These are phyloP conservation scores for Metschnikowia peoriensis DNA, from an alignment of 805 yeast species.

Conservation along the genomic window DNA sequence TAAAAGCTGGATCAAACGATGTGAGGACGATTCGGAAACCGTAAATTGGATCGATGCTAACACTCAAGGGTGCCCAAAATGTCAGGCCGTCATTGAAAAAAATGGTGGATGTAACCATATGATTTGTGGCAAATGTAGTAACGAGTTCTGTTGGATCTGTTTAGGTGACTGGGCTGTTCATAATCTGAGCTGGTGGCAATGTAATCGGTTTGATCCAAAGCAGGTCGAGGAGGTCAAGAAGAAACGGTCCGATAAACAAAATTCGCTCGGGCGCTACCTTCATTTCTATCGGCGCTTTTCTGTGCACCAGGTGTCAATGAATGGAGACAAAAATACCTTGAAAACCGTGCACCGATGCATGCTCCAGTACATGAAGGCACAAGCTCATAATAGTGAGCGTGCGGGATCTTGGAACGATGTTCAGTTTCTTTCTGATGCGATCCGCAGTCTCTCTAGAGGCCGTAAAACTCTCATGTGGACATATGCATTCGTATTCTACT, in stretches of 20 bases:
- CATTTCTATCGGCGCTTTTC: slow-evolving; percentile 74
- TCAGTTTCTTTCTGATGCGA: slow-evolving; percentile 75
- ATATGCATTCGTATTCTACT: slow-evolving; percentile 73
- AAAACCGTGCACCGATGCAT: slow-evolving; percentile 63
- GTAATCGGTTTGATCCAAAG: slow-evolving; percentile 49
- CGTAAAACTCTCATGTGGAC: slow-evolving; percentile 87
- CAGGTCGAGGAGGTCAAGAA: slow-evolving; percentile 40
- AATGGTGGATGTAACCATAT: slow-evolving; percentile 98
- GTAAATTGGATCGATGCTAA: slow-evolving; percentile 81
- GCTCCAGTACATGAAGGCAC: slow-evolving; percentile 59
- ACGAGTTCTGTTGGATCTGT: slow-evolving; percentile 95
- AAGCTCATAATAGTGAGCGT: slow-evolving; percentile 29
- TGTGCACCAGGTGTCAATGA: slow-evolving; percentile 73
- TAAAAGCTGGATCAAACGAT: slow-evolving; percentile 70
- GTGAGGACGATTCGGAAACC: slow-evolving; percentile 86
- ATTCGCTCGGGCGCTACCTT: slow-evolving; percentile 61
- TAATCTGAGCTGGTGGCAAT: slow-evolving; percentile 60
- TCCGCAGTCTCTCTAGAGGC: slow-evolving; percentile 60
- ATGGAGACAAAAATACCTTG: slow-evolving; percentile 64
- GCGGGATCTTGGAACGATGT: slow-evolving; percentile 78
- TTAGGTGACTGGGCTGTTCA: slow-evolving; percentile 72
- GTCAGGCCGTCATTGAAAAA: slow-evolving; percentile 78
- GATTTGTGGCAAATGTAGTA: slow-evolving; percentile 74
- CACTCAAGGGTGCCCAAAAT: slow-evolving; percentile 84
- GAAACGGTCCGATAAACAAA: slow-evolving; percentile 43